Percentiles rank a stretch among this genome's conserved stretches.
These are phyloP conservation scores for Stevia rebaudiana DNA, from an alignment of 140 eudicot species.

Conservation along the genomic window DNA sequence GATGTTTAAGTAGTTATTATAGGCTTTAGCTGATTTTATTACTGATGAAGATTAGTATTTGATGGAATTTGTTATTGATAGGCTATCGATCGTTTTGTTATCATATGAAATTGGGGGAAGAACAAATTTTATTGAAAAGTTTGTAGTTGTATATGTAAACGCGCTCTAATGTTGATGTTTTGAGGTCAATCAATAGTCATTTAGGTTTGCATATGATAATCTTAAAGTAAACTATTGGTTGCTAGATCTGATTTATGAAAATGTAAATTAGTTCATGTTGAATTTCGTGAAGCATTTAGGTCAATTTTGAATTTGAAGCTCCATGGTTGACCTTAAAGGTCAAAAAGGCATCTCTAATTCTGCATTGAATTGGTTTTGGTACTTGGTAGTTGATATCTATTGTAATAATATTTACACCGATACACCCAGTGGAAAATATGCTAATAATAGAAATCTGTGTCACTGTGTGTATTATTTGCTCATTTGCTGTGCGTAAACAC, in stretches of 20 bases:
- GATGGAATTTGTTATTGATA: neutral
- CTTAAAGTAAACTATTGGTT: neutral
- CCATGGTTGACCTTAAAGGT: slow-evolving; percentile 22
- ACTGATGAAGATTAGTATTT: slow-evolving; percentile 6
- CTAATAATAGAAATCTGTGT: slow-evolving; percentile 25
- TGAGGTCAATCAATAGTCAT: slow-evolving; percentile 15
- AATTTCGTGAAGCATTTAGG: slow-evolving; percentile 13
- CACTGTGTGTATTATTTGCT: slow-evolving; percentile 17
- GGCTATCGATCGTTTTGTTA: neutral
- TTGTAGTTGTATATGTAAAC: neutral
- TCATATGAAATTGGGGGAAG: slow-evolving; percentile 4
- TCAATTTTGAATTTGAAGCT: slow-evolving; percentile 21
- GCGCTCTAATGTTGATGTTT: slow-evolving; percentile 21
- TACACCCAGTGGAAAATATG: neutral
- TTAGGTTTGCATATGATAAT: neutral
- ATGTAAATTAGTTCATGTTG: slow-evolving; percentile 1
- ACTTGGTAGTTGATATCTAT: neutral
- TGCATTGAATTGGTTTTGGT: slow-evolving; percentile 21
- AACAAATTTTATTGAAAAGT: neutral
- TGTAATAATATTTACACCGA: slow-evolving; percentile 9
- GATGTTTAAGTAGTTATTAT: neutral
- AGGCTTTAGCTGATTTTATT: slow-evolving; percentile 3
- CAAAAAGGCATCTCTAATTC: slow-evolving; percentile 1
- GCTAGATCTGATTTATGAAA: slow-evolving; percentile 5
- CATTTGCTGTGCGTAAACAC: slow-evolving; percentile 25